Evolutionary conservation across 2,329 filamentous ascomycete species (phyloP), one percentile per base, ranked within the genome.

Genomic region (Lithohypha guttulata): DNA sequence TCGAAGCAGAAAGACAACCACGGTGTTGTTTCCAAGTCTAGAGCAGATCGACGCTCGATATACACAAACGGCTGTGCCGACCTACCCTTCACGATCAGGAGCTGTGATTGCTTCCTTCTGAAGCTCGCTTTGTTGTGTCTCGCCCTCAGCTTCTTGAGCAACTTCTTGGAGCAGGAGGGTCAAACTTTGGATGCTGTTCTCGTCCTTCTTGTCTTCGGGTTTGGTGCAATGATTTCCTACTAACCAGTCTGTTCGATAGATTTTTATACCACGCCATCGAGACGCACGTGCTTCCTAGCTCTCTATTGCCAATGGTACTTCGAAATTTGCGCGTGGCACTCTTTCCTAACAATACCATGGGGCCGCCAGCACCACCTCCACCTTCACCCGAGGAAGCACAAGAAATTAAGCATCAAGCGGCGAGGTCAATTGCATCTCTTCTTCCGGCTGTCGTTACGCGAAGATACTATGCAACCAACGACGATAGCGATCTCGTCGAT

Each of bases 321-420:
- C 58, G 57, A 39, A 59, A 77, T 50, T 70, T 83, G 53, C 82
- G 91, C 57, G 76, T 74, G 53, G 75, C 82, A 44, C 67, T 96
- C 41, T 96, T 95, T 58, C 89, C 91, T 50, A 81, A 84, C 33
- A 56, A 57, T 42, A 41, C 47, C 14, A 45, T 58, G n/a, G 51
- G 52, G 6, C 50, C 55, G 3, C 34, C 53, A 6, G 32, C 50
- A n/a, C 45, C 51, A 25, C 46, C 49, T 11, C 37, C 49, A 14
- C 47, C 53, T 4, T 41, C 43, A 14, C 37, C 41, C 20, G 48
- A 46, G 43, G 48, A 50, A 43, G 45, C 41, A 37, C 42, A 35
- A 13, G 41, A 40, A 31, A 63, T 65, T 43, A 66, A 61, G 55
- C 61, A 59, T 50, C 53, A 56, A 53, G 67, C 64, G 49, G 65